These are phyloP conservation scores for Mytilinidion resinicola DNA, from an alignment of 495 filamentous ascomycete genomes.

Conservation along the genomic window DNA sequence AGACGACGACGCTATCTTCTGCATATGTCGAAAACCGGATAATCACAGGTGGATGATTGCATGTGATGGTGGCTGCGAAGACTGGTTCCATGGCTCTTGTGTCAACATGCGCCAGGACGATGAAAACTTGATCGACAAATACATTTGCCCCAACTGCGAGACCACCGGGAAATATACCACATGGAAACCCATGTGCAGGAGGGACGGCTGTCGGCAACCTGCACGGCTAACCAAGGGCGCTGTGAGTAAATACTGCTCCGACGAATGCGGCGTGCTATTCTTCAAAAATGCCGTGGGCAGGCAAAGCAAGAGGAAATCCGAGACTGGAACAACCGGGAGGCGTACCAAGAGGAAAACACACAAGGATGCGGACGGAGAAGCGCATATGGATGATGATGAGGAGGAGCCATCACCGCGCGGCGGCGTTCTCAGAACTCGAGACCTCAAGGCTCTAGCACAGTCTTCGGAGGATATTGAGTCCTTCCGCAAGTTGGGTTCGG, in stretches of 20 bases:
- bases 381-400: constrained; percentile 28
- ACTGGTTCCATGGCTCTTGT: constrained; percentile 70
- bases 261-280: constrained; percentile 56
- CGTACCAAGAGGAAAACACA: constrained; percentile 23
- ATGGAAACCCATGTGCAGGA: constrained; percentile 65
- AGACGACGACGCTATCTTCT: constrained; percentile 48
- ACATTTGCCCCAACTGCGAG: constrained; percentile 62
- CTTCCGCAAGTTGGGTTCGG: constrained; percentile 54
- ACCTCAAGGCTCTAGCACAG: constrained; percentile 51
- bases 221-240: constrained; percentile 44
- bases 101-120: constrained; percentile 57
- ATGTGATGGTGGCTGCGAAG: constrained; percentile 65
- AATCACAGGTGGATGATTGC: constrained; percentile 73
- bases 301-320: constrained; percentile 6
- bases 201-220: constrained; percentile 54
- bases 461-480: constrained; percentile 44
- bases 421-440: constrained; percentile 50
- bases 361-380: constrained; percentile 24
- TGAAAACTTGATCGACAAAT: constrained; percentile 60
- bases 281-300: constrained; percentile 40
- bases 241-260: constrained; percentile 63
- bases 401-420: constrained; percentile 50
- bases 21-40: constrained; percentile 64
- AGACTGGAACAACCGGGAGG: not conserved
- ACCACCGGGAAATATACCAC: constrained; percentile 51